Percentiles rank a stretch among this genome's conserved stretches.
These are phyloP conservation scores for Aspergillus luchuensis DNA, from an alignment of 2,329 filamentous ascomycete species.

Conservation along the genomic window DNA sequence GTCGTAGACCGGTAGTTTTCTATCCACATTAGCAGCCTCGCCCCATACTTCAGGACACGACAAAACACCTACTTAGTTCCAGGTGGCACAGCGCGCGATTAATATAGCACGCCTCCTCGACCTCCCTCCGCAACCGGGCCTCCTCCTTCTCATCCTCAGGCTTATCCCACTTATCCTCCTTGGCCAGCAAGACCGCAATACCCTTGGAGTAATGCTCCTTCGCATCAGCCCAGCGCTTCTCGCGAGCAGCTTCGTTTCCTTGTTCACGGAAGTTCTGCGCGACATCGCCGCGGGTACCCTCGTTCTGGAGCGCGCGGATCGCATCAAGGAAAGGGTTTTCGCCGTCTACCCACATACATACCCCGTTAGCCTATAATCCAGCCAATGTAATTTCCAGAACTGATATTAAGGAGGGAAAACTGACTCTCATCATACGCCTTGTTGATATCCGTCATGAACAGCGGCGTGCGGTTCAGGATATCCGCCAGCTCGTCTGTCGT, in stretches of 20 bases:
- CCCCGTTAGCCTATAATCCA: neutral
- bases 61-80: conserved; percentile 63
- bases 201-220: conserved; percentile 90
- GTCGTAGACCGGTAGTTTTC: conserved; percentile 86
- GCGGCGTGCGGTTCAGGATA: conserved; percentile 70
- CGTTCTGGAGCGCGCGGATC: conserved; percentile 85
- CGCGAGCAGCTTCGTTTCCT: conserved; percentile 83
- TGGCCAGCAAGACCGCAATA: conserved; percentile 68
- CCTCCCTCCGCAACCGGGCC: conserved; percentile 61
- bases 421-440: conserved; percentile 58
- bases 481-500: conserved; percentile 62
- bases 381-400: neutral
- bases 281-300: conserved; percentile 84
- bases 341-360: conserved; percentile 46
- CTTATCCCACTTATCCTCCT: conserved; percentile 58
- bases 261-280: conserved; percentile 83
- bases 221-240: conserved; percentile 75
- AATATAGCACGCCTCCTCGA: conserved; percentile 75
- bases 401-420: conserved; percentile 16
- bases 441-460: conserved; percentile 94
- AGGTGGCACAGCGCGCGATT: conserved; percentile 92
- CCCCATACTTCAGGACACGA: neutral
- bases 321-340: conserved; percentile 85
- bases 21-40: conserved; percentile 31
- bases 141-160: conserved; percentile 59